Evolutionary conservation across 345 rosid genomes (phyloP).

Genomic region (Lumnitzera littorea): DNA sequence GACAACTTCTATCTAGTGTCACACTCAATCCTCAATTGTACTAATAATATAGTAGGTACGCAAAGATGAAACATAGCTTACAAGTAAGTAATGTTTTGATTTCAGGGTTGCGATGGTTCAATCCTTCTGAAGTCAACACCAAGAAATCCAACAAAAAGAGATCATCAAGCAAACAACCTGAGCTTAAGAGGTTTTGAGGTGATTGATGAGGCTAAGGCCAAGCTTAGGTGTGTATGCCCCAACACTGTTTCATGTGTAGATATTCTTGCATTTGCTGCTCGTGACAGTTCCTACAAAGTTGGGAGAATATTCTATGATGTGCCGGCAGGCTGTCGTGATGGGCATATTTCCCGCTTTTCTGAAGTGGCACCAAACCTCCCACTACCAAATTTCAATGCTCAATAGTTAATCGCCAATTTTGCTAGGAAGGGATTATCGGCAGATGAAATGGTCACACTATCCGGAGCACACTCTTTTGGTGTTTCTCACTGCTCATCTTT

Average conservation of each 20-base stretch:
- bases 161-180: slow-evolving; percentile 13
- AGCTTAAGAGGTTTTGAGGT: slow-evolving; percentile 25
- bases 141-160: slow-evolving; percentile 19
- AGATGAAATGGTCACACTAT: slow-evolving; percentile 38
- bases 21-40: too few relatives aligned
- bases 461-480: slow-evolving; percentile 33
- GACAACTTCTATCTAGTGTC: too few relatives aligned
- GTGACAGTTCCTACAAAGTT: slow-evolving; percentile 16
- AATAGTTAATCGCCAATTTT: slow-evolving; percentile 15
- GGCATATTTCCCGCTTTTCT: slow-evolving; percentile 14
- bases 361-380: slow-evolving; percentile 25
- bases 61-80: not conserved
- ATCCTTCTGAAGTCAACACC: slow-evolving; percentile 25
- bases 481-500: slow-evolving; percentile 30
- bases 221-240: slow-evolving; percentile 23
- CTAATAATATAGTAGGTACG: too few relatives aligned
- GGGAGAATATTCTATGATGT: slow-evolving; percentile 20
- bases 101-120: slow-evolving; percentile 45
- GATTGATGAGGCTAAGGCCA: slow-evolving; percentile 23
- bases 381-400: slow-evolving; percentile 6
- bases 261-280: slow-evolving; percentile 32
- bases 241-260: slow-evolving; percentile 34
- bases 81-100: not conserved
- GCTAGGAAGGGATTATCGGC: slow-evolving; percentile 20
- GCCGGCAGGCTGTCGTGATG: slow-evolving; percentile 31